Base-by-base conservation (phyloP, 306 rosid genomes). In the Quercus dentata region DNA sequence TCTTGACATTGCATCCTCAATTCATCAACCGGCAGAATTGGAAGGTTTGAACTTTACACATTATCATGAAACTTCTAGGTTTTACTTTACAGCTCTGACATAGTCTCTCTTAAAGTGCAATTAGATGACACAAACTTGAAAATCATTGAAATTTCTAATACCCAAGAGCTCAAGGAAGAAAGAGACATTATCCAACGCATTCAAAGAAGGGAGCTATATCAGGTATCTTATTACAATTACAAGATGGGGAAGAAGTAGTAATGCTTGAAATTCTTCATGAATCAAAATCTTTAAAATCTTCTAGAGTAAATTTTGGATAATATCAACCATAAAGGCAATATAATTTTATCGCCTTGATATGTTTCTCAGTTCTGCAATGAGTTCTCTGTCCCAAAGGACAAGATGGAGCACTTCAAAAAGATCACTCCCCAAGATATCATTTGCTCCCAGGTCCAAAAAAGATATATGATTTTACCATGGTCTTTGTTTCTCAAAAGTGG, bases 321-420 rank as follows among this genome's bases (percentile, higher is more conserved):
- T 5, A 19, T 69, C 21, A 58, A 71, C 70, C 27, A 10, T 27
- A 74, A 57, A 54, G 62, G 52, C 54, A 54, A 49, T 15, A 8
- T 46, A 70, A 20, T 20, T 71, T 19, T 75, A 35, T 54, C 21
- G 5, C 31, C 44, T 71, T 71, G 61, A 69, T 70, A 59, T 38
- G 64, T 78, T 52, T 74, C 85, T 84, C 85, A 92, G 98, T 94
- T 89, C 73, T 92, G 96, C 83, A 94, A 94, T 81, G 98, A 90
- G 81, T 94, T 90, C 79, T 82, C 97, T 31, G 92, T 94, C 77
- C 98, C 98, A 27, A 94, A 88, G 89, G 98, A 90, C 52, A 77
- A 41, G 62, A 81, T 90, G 19, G 90, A 84, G 38, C 76, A 89
- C 80, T 92, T 89, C 89, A 85, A 72, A 86, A 80, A 72, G 33